Percentiles rank a stretch among this genome's conserved stretches.
These are phyloP conservation scores for Trichoderma arundinaceum DNA, from an alignment of 2,329 filamentous ascomycete genomes.

Conservation along the genomic window DNA sequence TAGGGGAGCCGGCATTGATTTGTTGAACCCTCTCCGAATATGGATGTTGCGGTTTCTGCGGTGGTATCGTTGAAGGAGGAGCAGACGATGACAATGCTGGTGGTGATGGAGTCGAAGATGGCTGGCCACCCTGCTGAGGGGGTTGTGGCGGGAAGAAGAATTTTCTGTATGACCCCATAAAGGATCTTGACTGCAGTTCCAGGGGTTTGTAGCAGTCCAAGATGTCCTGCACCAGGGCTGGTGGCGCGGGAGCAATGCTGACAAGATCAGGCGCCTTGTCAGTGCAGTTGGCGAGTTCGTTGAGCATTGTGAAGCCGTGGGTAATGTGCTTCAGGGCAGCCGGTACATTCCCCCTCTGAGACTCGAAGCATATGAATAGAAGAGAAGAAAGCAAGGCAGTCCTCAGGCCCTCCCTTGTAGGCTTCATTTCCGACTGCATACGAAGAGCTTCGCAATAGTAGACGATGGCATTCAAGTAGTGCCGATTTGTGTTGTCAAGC, in stretches of 20 bases:
- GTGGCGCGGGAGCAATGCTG: constrained; percentile 47
- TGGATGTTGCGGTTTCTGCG: background rate
- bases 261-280: constrained; percentile 46
- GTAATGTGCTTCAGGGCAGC: constrained; percentile 50
- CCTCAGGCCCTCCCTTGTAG: constrained; percentile 46
- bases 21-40: background rate
- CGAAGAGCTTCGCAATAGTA: constrained; percentile 52
- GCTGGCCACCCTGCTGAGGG: constrained; percentile 1
- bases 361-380: constrained; percentile 51
- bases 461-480: constrained; percentile 49
- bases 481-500: constrained; percentile 42
- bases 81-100: background rate
- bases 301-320: constrained; percentile 50
- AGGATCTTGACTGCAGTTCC: constrained; percentile 48
- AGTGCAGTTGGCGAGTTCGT: constrained; percentile 47
- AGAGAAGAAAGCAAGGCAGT: constrained; percentile 49
- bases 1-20: background rate
- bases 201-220: constrained; percentile 49
- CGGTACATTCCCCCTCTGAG: constrained; percentile 48
- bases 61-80: background rate
- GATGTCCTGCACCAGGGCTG: constrained; percentile 47
- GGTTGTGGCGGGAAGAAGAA: constrained; percentile 42
- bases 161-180: constrained; percentile 47
- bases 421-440: constrained; percentile 46
- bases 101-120: background rate